Evolutionary conservation across 1,139 yeast species (phyloP).

Genomic region (Candida tropicalis): DNA sequence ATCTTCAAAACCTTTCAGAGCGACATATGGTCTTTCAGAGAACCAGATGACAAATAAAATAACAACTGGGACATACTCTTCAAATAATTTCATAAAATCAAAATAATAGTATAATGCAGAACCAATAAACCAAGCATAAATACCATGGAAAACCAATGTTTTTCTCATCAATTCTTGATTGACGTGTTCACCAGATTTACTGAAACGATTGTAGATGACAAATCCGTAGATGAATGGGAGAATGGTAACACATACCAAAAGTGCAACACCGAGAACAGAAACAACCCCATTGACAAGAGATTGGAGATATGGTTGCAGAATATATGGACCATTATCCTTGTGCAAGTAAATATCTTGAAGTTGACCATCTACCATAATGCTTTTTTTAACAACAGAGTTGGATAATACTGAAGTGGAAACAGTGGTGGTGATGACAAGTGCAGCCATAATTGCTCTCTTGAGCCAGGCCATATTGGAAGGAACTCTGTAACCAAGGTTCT

Average conservation of each 20-base stretch:
- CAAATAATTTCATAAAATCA: conserved; percentile 6
- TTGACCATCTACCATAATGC: neutral
- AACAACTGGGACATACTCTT: conserved; percentile 3
- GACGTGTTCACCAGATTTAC: neutral
- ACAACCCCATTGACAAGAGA: neutral
- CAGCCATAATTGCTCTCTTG: conserved; percentile 1
- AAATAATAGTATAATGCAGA: conserved; percentile 2
- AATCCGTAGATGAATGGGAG: conserved; percentile 4
- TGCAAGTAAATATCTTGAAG: conserved; percentile 1
- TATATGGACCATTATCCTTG: neutral
- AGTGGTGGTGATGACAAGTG: neutral
- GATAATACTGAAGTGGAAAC: neutral
- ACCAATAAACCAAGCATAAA: neutral
- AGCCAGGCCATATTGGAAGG: conserved; percentile 4
- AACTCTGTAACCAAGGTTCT: conserved; percentile 5
- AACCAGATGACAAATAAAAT: conserved; percentile 4
- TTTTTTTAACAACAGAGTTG: neutral
- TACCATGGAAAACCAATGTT: conserved; percentile 2
- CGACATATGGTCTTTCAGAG: conserved; percentile 7
- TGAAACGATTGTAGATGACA: conserved; percentile 2
- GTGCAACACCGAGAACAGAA: neutral
- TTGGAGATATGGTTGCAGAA: conserved; percentile 1
- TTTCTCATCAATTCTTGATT: conserved; percentile 5
- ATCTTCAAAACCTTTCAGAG: conserved; percentile 5
- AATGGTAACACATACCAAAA: conserved; percentile 1